These are phyloP conservation scores for Fraxinus albicans DNA, from an alignment of 305 asterid species.

Conservation along the genomic window DNA sequence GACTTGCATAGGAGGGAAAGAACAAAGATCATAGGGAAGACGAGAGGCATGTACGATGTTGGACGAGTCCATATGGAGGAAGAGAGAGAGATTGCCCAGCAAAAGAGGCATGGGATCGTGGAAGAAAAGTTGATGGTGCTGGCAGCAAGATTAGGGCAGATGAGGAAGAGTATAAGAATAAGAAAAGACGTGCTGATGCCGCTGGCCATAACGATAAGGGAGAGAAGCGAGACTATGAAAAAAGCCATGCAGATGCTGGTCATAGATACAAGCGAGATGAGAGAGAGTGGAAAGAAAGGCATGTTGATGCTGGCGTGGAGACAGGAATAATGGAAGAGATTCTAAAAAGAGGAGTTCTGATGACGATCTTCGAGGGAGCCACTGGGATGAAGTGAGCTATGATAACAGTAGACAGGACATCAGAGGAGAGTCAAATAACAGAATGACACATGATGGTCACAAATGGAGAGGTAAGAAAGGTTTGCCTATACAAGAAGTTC, in stretches of 20 bases:
- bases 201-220: constrained; percentile 23
- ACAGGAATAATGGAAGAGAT: constrained; percentile 38
- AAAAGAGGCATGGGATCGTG: constrained; percentile 30
- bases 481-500: constrained; percentile 45
- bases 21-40: constrained; percentile 37
- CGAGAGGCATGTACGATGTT: constrained; percentile 31
- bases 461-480: constrained; percentile 49
- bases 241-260: constrained; percentile 25
- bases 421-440: constrained; percentile 17
- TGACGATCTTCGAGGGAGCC: constrained; percentile 36
- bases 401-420: constrained; percentile 13
- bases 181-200: constrained; percentile 29
- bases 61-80: constrained; percentile 36
- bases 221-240: constrained; percentile 40
- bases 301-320: constrained; percentile 28
- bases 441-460: constrained; percentile 18
- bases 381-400: constrained; percentile 27
- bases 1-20: constrained; percentile 35
- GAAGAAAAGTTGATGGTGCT: constrained; percentile 36
- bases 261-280: constrained; percentile 28
- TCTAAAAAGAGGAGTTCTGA: constrained; percentile 26
- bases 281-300: constrained; percentile 36
- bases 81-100: constrained; percentile 46
- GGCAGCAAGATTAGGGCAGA: constrained; percentile 28
- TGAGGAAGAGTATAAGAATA: constrained; percentile 36